These are phyloP conservation scores for Cicer chorassanicum DNA, from an alignment of 306 rosid genomes.

Conservation along the genomic window DNA sequence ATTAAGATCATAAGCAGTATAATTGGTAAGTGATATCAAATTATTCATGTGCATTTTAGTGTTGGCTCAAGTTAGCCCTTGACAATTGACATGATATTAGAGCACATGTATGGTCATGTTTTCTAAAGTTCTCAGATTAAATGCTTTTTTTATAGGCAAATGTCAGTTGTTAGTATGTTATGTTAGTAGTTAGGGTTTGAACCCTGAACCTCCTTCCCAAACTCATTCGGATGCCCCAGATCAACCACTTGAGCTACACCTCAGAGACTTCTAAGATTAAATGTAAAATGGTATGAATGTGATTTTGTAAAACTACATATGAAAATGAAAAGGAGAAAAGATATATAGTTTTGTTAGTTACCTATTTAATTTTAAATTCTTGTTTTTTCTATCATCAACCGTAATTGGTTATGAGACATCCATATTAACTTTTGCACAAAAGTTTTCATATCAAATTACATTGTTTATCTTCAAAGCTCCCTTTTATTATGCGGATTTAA, in stretches of 20 bases:
- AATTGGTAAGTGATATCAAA: slow-evolving; percentile 36
- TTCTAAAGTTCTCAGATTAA: background rate
- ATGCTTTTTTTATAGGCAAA: no score
- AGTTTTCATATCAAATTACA: background rate
- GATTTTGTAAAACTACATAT: background rate
- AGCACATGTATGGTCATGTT: background rate
- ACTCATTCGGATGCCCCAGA: no score
- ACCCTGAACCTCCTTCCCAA: no score
- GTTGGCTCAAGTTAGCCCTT: background rate
- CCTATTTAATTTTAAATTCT: slow-evolving; percentile 9
- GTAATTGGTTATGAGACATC: slow-evolving; percentile 26
- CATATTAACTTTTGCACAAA: background rate
- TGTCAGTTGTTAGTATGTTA: no score
- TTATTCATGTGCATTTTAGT: slow-evolving; percentile 9
- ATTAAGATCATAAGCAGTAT: slow-evolving; percentile 33
- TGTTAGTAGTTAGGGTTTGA: no score
- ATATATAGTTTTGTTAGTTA: background rate
- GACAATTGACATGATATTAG: background rate
- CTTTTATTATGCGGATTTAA: no score
- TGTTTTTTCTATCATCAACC: background rate
- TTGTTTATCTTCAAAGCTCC: background rate
- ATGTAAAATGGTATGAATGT: background rate
- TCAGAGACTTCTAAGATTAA: background rate
- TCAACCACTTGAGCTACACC: no score
- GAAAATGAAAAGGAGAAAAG: background rate